Percentiles rank a stretch among this genome's conserved stretches.
Evolutionary conservation across 2,329 filamentous ascomycete genomes (phyloP).

Genomic region (Ilyonectria robusta): DNA sequence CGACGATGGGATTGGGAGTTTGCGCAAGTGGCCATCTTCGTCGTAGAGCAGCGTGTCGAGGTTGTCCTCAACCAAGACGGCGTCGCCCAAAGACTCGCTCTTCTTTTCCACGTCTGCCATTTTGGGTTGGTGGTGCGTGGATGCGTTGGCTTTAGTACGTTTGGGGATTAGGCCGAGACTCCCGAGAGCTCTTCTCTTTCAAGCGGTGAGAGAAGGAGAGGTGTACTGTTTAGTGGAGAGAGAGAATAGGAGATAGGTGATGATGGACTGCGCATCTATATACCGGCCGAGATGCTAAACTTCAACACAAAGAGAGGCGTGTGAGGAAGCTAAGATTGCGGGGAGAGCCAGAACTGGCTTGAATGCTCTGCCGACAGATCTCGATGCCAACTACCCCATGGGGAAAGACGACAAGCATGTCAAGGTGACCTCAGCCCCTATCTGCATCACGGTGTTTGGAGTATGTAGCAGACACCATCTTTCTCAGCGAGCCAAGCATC

Average conservation of each 20-base stretch:
- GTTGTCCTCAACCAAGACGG: constrained; percentile 2
- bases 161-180: too few species aligned
- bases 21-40: constrained; percentile 11
- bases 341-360: background rate
- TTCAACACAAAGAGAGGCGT: background rate
- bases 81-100: background rate
- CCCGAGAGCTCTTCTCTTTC: too few species aligned
- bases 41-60: constrained; percentile 4
- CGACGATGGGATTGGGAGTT: constrained; percentile 11
- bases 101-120: background rate
- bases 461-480: too few species aligned
- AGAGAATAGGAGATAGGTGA: background rate
- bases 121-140: background rate
- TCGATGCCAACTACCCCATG: background rate
- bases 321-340: background rate
- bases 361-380: background rate
- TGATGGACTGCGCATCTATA: background rate
- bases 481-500: too few species aligned
- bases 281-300: background rate
- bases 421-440: too few species aligned
- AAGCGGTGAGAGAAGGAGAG: too few species aligned
- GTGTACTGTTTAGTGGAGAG: background rate
- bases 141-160: too few species aligned
- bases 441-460: too few species aligned
- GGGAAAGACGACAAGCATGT: too few species aligned